Base-by-base conservation (phyloP, 306 rosid genomes). In the Quercus mongolica region DNA sequence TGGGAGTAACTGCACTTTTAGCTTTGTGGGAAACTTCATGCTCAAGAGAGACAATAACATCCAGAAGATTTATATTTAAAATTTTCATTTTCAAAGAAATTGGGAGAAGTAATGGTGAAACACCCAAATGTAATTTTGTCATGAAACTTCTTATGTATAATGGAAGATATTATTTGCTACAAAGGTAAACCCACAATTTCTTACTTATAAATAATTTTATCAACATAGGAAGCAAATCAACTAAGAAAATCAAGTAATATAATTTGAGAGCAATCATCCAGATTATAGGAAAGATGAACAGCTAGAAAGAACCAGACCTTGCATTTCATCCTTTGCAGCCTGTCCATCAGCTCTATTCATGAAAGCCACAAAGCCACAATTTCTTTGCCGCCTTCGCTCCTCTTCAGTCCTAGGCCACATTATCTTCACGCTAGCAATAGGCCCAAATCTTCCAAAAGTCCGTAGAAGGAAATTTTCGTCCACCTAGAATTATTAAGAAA, bases 371-470 rank as follows among this genome's bases (percentile, higher is more conserved):
- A 96, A 96, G 73, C 99, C 99, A 91, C 99, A 96, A 84, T 96
- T 96, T 85, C 99, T 93, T 91, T 96, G 98, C 73, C 99, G 90
- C 85, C 92, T 85, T 80, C 98, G 89, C 87, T 96, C 99, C 90
- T 96, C 99, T 85, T 96, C 99, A 23, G 99, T 96, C 82, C 99
- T 87, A 79, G 99, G 99, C 99, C 99, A 96, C 99, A 96, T 96
- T 83, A 96, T 96, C 87, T 96, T 96, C 86, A 96, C 99, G 73
- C 99, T 96, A 65, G 99, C 99, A 89, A 96, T 93, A 77, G 98
- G 99, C 70, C 99, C 99, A 82, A 96, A 96, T 91, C 99, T 91
- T 85, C 99, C 99, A 82, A 96, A 96, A 28, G 99, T 96, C 54
- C 99, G 96, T 80, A 96, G 90, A 59, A 96, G 98, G 85, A 96